Evolutionary conservation across 495 filamentous ascomycete genomes (phyloP).

Genomic region (Xylaria venustula): DNA sequence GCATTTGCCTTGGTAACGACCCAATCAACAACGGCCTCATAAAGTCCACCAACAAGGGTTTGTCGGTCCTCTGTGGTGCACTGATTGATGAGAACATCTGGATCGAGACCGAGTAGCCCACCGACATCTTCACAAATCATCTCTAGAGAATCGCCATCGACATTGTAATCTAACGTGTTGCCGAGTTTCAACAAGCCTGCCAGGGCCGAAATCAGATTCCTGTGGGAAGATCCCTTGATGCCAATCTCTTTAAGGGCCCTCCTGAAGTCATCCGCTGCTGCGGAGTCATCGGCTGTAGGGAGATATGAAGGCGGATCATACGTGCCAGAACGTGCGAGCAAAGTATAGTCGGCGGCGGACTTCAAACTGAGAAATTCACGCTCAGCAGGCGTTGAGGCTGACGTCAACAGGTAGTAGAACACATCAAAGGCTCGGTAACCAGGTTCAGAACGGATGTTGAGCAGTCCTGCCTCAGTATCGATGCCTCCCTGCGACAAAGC

Average conservation of each 20-base stretch:
- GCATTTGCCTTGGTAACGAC: conserved; percentile 85
- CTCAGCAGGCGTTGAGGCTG: conserved; percentile 85
- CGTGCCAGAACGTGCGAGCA: conserved; percentile 79
- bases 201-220: conserved; percentile 78
- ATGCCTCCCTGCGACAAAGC: conserved; percentile 85
- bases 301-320: conserved; percentile 87
- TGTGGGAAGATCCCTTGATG: conserved; percentile 79
- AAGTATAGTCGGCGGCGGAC: conserved; percentile 69
- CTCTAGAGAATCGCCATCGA: conserved; percentile 84
- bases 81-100: conserved; percentile 74
- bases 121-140: conserved; percentile 88
- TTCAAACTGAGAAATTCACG: conserved; percentile 87
- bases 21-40: conserved; percentile 95
- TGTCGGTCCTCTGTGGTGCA: conserved; percentile 81
- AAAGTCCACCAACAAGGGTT: conserved; percentile 78
- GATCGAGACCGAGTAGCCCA: conserved; percentile 80
- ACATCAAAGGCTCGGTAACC: conserved; percentile 97
- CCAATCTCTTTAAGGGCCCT: conserved; percentile 80
- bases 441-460: conserved; percentile 73
- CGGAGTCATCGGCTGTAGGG: conserved; percentile 89
- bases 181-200: conserved; percentile 89
- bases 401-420: conserved; percentile 94
- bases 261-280: conserved; percentile 90
- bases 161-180: conserved; percentile 78
- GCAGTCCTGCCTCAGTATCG: conserved; percentile 75